Evolutionary conservation across 1,284 basidiomycete genomes (phyloP), one percentile per base, ranked within the genome.

Genomic region (Athelia sp.): DNA sequence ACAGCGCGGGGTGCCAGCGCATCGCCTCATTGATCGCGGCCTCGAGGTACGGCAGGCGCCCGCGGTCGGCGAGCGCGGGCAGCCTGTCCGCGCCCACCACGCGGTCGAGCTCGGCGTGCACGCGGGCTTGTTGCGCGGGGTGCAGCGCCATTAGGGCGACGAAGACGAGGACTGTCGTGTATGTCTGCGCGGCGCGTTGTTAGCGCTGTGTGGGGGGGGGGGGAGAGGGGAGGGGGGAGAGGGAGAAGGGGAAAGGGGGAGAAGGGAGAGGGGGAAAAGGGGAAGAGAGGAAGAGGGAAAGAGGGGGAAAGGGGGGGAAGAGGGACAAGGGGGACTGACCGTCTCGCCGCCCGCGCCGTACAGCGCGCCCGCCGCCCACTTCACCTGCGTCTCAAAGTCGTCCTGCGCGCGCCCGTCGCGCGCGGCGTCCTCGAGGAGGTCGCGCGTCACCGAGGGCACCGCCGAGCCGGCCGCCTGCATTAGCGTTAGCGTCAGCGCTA

Each of bases 1-100:
- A 67, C 63, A 54, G 56, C 0, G 55, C 48, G 14, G 64, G 62
- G 40, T 56, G 61, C 65, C 62, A 64, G 1, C 63, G 61, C 21
- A 62, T 19, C 2, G 58, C 63, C 50, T 67, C 62, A 6, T 62
- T 61, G 2, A 63, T 26, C 19, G 67, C 31, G 8, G 64, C 65
- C 17, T 66, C 63, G 3, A 61, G 8, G 44, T 62, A 63, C 1
- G 56, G 60, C 26, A 65, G 50, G 0, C 53, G 62, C 10, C 50
- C n/a, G 13, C 65, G 59, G 44, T 65, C 63, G 18, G 55, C 65
- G 21, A 65, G 62, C 15, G 40, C 45, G 2, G 63, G 64, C 19
- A 64, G 53, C 46, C 62, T 56, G 13, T 38, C 51, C 1, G 45
- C 45, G 26, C 62, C 65, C 17, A 65, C 24, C 13, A 62, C 50